These are phyloP conservation scores for Microbotryum lychnidis-dioicae DNA, from an alignment of 1,284 basidiomycete genomes.

Conservation along the genomic window DNA sequence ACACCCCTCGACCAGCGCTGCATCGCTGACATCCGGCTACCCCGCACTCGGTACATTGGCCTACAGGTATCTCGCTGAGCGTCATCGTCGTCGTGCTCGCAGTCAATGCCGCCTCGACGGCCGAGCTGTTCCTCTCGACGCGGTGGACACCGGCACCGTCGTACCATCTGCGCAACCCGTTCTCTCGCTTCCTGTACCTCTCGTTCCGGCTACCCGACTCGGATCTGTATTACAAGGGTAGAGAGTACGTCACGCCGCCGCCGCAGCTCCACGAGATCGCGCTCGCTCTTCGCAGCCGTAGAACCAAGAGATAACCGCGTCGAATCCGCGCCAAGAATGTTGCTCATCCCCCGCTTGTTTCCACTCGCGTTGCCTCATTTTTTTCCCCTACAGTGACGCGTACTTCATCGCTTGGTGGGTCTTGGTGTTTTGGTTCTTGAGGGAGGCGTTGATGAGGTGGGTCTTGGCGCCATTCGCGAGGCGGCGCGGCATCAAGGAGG, in stretches of 20 bases:
- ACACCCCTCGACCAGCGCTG: neutral
- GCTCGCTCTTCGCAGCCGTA: neutral
- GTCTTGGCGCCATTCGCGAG: slow-evolving; percentile 68
- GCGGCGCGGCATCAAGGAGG: slow-evolving; percentile 48
- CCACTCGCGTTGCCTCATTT: neutral
- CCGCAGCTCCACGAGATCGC: neutral
- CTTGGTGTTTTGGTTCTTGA: slow-evolving; percentile 65
- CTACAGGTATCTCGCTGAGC: slow-evolving; percentile 2
- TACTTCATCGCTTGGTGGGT: slow-evolving; percentile 67
- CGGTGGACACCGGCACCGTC: slow-evolving; percentile 18
- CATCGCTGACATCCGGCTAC: neutral
- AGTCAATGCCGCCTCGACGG: neutral
- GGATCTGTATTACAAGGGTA: slow-evolving; percentile 24
- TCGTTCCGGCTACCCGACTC: slow-evolving; percentile 23
- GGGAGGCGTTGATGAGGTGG: slow-evolving; percentile 63
- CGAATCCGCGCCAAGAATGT: neutral
- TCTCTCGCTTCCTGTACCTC: slow-evolving; percentile 20
- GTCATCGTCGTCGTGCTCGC: neutral
- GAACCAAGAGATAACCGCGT: neutral
- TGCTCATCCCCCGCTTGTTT: neutral
- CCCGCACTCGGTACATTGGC: neutral
- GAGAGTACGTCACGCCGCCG: slow-evolving; percentile 15
- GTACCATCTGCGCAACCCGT: slow-evolving; percentile 11
- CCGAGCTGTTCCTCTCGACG: slow-evolving; percentile 13
- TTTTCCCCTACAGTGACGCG: slow-evolving; percentile 35